These are phyloP conservation scores for Pyrrhoderma lamaoense DNA, from an alignment of 1,284 basidiomycete species.

Conservation along the genomic window DNA sequence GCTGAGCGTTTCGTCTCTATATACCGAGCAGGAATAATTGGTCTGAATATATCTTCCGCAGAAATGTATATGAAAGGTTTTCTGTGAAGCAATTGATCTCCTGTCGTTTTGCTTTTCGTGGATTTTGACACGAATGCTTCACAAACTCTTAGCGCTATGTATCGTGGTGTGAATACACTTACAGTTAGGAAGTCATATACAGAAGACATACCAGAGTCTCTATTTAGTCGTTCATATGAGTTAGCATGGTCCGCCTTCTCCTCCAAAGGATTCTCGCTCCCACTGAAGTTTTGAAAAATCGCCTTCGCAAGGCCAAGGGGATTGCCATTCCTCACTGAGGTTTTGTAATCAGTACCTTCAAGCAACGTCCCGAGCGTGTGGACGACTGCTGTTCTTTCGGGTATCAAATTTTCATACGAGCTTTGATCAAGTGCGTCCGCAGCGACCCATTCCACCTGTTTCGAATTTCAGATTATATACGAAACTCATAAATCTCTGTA, in stretches of 20 bases:
- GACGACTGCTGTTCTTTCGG: constrained; percentile 70
- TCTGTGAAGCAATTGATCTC: constrained; percentile 21
- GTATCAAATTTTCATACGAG: constrained; percentile 65
- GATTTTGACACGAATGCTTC: constrained; percentile 25
- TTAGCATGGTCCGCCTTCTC: constrained; percentile 28
- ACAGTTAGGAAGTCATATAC: too few species aligned
- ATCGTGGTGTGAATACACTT: too few species aligned
- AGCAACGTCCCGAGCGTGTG: constrained; percentile 94
- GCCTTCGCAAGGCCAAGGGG: constrained; percentile 46
- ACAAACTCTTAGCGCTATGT: not conserved
- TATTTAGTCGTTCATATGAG: constrained; percentile 77
- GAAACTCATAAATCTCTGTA: constrained; percentile 5
- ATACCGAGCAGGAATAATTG: constrained; percentile 78
- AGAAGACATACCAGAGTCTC: constrained; percentile 71
- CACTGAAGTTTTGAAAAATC: constrained; percentile 27
- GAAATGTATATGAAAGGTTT: constrained; percentile 90
- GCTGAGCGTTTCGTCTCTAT: constrained; percentile 89
- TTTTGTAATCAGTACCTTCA: constrained; percentile 80
- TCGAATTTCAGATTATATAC: not conserved
- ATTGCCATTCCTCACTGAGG: constrained; percentile 52
- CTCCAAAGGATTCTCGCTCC: constrained; percentile 59
- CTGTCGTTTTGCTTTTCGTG: constrained; percentile 6
- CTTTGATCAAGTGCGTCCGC: constrained; percentile 75
- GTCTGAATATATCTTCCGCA: constrained; percentile 88
- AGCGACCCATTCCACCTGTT: constrained; percentile 74